Evolutionary conservation across 106 monocot species (phyloP), one percentile per base, ranked within the genome.

Genomic region (Chionographis japonica): DNA sequence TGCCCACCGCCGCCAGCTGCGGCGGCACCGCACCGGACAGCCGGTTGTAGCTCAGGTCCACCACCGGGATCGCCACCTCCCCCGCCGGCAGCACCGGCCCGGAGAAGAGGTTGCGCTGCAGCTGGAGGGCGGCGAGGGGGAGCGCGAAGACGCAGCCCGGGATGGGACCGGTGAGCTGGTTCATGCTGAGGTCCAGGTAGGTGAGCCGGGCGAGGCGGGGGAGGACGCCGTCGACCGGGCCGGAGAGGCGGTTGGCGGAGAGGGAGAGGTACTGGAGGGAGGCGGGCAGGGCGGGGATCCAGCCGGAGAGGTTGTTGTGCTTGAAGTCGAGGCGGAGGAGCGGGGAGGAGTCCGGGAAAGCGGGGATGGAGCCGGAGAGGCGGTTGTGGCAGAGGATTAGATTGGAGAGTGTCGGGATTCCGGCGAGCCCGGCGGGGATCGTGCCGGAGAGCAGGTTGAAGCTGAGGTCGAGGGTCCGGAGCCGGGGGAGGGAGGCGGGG

Each of bases 41-140:
- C 38, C 89, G 50, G 66, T 89, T 89, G 73, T 79, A 89, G 79
- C 89, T 89, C 71, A 89, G 27, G 51, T 89, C 89, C 54, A 89
- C 85, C 63, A 79, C 55, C 55, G 71, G 79, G 38, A 89, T 77
- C 50, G 42, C 53, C 63, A 89, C 89, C 20, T 73, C 77, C 12
- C 7, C 60, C 42, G 58, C 46, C 37, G 89, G 82, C 36, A 13
- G 49, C 12, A 82, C 58, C 9, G 61, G 37, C 4, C 89, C 89
- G 16, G 70, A 18, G 60, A 89, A 83, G 55, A 58, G 39, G 63
- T 89, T 89, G 11, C 89, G 55, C 66, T 89, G 89, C 39, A 89
- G 79, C 68, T 72, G 78, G 9, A 89, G 74, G 1, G 79, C 62
- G 12, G 65, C 42, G 9, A 85, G 65, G 2, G 76, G 82, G 66